These are phyloP conservation scores for Zizania latifolia DNA, from an alignment of 176 grass and related monocot species.

Conservation along the genomic window DNA sequence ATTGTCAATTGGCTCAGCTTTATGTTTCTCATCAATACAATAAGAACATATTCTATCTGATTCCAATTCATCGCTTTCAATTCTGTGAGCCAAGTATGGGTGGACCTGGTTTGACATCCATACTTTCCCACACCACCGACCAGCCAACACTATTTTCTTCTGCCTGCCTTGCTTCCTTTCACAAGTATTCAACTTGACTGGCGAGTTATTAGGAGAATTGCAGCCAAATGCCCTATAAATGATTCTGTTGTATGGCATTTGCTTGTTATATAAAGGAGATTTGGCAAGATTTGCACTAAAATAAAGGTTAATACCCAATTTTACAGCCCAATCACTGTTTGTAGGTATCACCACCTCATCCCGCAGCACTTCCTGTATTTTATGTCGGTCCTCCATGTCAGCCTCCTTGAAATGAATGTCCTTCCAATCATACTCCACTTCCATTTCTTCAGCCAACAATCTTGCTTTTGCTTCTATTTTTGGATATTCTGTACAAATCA, in stretches of 20 bases:
- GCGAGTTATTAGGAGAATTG: slow-evolving; percentile 42
- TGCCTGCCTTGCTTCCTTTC: slow-evolving; percentile 43
- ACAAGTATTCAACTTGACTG: slow-evolving; percentile 39
- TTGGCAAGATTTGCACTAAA: slow-evolving; percentile 87
- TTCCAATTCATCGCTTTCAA: slow-evolving; percentile 40
- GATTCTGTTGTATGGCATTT: slow-evolving; percentile 81
- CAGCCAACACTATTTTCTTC: slow-evolving; percentile 64
- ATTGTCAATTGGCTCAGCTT: slow-evolving; percentile 11
- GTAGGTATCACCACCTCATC: slow-evolving; percentile 79
- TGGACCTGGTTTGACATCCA: slow-evolving; percentile 91
- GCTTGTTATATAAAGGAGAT: slow-evolving; percentile 76
- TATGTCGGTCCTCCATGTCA: slow-evolving; percentile 48
- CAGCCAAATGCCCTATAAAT: slow-evolving; percentile 76
- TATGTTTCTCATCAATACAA: slow-evolving; percentile 17
- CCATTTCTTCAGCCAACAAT: slow-evolving; percentile 59
- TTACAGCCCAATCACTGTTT: slow-evolving; percentile 88
- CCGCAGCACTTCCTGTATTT: slow-evolving; percentile 42
- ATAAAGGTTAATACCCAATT: slow-evolving; percentile 92
- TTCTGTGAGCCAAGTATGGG: slow-evolving; percentile 48
- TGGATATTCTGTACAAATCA: slow-evolving; percentile 70
- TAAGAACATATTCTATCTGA: slow-evolving; percentile 4
- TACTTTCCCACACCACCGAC: slow-evolving; percentile 85
- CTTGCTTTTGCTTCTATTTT: slow-evolving; percentile 91
- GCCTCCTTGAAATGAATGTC: slow-evolving; percentile 65
- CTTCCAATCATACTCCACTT: slow-evolving; percentile 63